Evolutionary conservation across 106 monocot genomes (phyloP).

Genomic region (Acorus gramineus): DNA sequence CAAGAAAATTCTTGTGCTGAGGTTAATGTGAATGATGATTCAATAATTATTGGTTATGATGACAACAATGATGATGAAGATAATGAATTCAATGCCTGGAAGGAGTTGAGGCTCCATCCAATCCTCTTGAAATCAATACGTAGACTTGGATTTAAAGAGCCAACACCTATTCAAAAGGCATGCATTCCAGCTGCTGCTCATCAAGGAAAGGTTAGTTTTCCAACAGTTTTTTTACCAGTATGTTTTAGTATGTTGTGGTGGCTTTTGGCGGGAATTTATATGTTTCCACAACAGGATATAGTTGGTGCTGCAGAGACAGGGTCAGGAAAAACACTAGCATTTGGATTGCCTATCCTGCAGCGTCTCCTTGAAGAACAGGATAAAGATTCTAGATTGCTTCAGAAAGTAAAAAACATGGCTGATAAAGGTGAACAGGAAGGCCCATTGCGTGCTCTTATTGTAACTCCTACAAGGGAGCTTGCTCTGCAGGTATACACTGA

Average conservation of each 20-base stretch:
- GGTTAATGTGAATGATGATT: constrained; percentile 17
- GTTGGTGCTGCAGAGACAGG: constrained; percentile 99
- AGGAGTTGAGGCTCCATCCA: constrained; percentile 78
- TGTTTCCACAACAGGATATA: constrained; percentile 51
- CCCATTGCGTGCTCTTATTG: constrained; percentile 62
- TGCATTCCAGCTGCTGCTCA: constrained; percentile 90
- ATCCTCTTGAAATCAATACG: constrained; percentile 71
- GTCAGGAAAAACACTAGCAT: constrained; percentile 96
- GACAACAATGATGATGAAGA: constrained; percentile 11
- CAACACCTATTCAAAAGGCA: constrained; percentile 87
- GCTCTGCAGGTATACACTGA: constrained; percentile 60
- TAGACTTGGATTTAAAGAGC: constrained; percentile 84
- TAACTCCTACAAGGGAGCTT: constrained; percentile 95
- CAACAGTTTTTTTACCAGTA: background rate
- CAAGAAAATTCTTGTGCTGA: constrained; percentile 5
- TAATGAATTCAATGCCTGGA: constrained; percentile 76
- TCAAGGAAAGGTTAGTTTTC: constrained; percentile 72
- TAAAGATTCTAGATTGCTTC: constrained; percentile 29
- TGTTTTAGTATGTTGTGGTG: background rate
- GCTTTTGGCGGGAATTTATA: too few relatives aligned
- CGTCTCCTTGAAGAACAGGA: constrained; percentile 84
- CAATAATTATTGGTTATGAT: constrained; percentile 4
- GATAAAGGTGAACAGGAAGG: constrained; percentile 19
- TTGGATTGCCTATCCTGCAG: constrained; percentile 90
- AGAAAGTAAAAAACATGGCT: constrained; percentile 13